Evolutionary conservation across 495 filamentous ascomycete genomes (phyloP).

Genomic region (Glonium stellatum): DNA sequence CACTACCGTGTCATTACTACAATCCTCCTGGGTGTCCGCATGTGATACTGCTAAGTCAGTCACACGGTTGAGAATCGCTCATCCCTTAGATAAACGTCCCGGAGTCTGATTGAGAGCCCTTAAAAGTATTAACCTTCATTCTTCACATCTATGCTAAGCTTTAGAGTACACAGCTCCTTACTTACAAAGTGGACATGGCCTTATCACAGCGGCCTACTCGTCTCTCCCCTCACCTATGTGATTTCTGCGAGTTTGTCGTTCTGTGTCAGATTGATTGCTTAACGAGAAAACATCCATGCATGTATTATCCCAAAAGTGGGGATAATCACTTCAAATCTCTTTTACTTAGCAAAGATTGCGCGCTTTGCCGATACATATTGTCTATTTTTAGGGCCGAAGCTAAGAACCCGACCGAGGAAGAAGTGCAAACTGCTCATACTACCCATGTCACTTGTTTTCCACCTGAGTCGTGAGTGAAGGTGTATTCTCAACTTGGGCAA

Average conservation of each 20-base stretch:
- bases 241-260: not conserved
- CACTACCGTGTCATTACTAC: too few relatives aligned
- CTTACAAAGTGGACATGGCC: too few relatives aligned
- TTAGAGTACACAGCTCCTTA: too few relatives aligned
- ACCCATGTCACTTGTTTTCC: not conserved
- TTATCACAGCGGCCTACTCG: not conserved
- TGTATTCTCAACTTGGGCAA: not conserved
- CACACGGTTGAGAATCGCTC: too few relatives aligned
- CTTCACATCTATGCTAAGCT: too few relatives aligned
- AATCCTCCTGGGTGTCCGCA: too few relatives aligned
- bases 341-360: not conserved
- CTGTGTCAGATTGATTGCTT: not conserved
- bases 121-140: too few relatives aligned
- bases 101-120: too few relatives aligned
- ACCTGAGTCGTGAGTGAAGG: not conserved
- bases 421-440: not conserved
- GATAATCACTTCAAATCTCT: not conserved
- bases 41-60: too few relatives aligned
- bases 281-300: not conserved
- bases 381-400: not conserved
- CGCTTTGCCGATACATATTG: not conserved
- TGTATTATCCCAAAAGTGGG: not conserved
- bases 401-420: not conserved
- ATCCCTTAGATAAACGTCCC: too few relatives aligned
- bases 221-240: not conserved